Percentiles rank a stretch among this genome's conserved stretches.
Evolutionary conservation across 2,329 filamentous ascomycete species (phyloP).

Genomic region (Beauveria pseudobassiana): DNA sequence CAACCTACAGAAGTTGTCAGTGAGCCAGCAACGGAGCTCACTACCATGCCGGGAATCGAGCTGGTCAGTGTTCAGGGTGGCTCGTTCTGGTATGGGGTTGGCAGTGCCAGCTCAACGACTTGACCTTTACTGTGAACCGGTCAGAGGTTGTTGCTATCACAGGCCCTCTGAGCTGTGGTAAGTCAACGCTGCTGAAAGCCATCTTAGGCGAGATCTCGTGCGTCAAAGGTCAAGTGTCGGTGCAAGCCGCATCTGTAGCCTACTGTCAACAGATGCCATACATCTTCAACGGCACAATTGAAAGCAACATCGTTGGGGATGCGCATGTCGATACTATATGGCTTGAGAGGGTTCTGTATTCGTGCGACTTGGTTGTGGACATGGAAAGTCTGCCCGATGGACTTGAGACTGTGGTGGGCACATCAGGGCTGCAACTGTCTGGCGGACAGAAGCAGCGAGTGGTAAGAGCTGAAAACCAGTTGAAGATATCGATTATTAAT

Average conservation of each 20-base stretch:
- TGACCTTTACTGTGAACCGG: neutral
- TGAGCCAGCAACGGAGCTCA: neutral
- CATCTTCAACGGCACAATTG: slow-evolving; percentile 4
- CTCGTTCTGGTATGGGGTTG: neutral
- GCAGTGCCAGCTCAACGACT: slow-evolving; percentile 1
- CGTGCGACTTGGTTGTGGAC: slow-evolving; percentile 1
- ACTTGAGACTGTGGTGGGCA: slow-evolving; percentile 1
- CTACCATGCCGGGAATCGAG: neutral
- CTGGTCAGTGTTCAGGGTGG: neutral
- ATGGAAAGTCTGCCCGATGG: neutral
- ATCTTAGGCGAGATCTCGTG: neutral
- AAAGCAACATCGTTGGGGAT: neutral
- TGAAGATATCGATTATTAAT: neutral
- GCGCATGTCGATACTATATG: neutral
- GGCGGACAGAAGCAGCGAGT: slow-evolving; percentile 7
- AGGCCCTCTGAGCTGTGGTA: neutral
- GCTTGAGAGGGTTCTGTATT: neutral
- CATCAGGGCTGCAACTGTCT: slow-evolving; percentile 4
- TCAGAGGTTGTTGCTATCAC: neutral
- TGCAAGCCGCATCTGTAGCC: neutral
- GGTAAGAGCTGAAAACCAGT: neutral
- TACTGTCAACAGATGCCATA: slow-evolving; percentile 2
- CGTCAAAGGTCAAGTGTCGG: neutral
- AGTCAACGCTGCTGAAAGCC: slow-evolving; percentile 3
- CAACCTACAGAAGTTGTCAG: neutral